A percentile compares a stretch with the other conserved stretches of the same genome.
Conservation (phyloP, 2,329 filamentous ascomycete species). For the Pseudocercospora fijiensis region DNA sequence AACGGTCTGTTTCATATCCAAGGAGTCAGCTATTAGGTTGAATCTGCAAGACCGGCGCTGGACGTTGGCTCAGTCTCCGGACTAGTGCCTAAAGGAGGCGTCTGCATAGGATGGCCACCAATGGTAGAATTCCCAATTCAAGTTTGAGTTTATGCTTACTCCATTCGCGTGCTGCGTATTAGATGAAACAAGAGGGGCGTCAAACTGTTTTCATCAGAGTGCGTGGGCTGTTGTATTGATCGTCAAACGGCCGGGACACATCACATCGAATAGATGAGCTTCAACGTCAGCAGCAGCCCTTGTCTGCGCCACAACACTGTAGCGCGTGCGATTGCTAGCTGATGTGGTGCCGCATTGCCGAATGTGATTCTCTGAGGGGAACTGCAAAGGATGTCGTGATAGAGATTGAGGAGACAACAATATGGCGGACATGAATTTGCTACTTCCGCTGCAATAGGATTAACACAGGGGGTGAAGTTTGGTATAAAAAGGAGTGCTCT, state of each 20-base stretch:
- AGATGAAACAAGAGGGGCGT: conserved; percentile 5
- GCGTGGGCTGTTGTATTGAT: not conserved
- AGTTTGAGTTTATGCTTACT: conserved; percentile 7
- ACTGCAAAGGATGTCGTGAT: not conserved
- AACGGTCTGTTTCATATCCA: not conserved
- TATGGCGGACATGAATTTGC: not conserved
- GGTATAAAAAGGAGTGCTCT: not conserved
- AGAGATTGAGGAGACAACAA: not conserved
- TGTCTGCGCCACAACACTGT: not conserved
- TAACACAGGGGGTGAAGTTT: not conserved
- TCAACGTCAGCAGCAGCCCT: not conserved
- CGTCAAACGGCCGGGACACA: not conserved
- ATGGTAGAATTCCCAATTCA: not conserved
- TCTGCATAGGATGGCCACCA: not conserved
- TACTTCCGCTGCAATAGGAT: not conserved
- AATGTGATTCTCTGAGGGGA: not conserved
- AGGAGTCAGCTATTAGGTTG: not conserved
- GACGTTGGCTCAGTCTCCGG: not conserved
- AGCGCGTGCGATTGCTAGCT: not conserved
- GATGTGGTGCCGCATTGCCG: not conserved
- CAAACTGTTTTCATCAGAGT: not conserved
- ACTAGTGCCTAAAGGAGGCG: conserved; percentile 2
- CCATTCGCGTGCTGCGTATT: not conserved
- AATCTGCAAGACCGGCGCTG: not conserved
- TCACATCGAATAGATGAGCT: not conserved